Conservation (phyloP, 805 yeast species). For the Schwanniomyces polymorphus region DNA sequence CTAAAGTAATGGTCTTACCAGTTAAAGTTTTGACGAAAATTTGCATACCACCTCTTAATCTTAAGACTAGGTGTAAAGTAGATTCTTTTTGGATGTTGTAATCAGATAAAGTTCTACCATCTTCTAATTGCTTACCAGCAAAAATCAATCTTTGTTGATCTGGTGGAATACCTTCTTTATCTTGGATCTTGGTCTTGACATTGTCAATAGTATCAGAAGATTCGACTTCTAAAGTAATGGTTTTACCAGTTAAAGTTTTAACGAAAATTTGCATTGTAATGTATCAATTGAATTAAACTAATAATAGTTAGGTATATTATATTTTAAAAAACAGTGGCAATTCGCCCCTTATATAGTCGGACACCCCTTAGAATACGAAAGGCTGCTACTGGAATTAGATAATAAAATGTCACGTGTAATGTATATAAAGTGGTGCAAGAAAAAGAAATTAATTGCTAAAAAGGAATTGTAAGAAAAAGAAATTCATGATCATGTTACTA, state of each 20-base stretch:
- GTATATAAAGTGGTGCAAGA: background rate
- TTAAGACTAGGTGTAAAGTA: slow-evolving; percentile 89
- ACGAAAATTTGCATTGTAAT: slow-evolving; percentile 38
- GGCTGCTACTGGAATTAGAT: background rate
- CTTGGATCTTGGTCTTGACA: slow-evolving; percentile 97
- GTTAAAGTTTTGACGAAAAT: slow-evolving; percentile 59
- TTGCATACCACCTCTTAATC: slow-evolving; percentile 94
- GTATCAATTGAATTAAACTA: slow-evolving; percentile 24
- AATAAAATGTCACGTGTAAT: background rate
- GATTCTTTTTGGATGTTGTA: slow-evolving; percentile 98
- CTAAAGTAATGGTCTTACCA: slow-evolving; percentile 77
- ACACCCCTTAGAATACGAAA: background rate
- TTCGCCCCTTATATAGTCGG: slow-evolving; percentile 6
- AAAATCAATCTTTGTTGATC: slow-evolving; percentile 99
- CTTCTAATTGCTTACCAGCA: slow-evolving; percentile 99
- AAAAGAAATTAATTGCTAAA: background rate
- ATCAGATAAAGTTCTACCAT: slow-evolving; percentile 95
- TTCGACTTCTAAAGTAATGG: slow-evolving; percentile 89
- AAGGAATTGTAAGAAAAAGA: background rate
- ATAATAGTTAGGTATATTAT: slow-evolving; percentile 1
- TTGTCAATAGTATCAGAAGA: slow-evolving; percentile 98
- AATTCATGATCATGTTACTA: background rate
- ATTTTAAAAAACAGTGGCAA: slow-evolving; percentile 5
- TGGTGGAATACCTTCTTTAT: slow-evolving; percentile 99
- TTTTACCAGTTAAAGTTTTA: slow-evolving; percentile 41